These are phyloP conservation scores for Alternaria sp. DNA, from an alignment of 2,329 filamentous ascomycete species.

Conservation along the genomic window DNA sequence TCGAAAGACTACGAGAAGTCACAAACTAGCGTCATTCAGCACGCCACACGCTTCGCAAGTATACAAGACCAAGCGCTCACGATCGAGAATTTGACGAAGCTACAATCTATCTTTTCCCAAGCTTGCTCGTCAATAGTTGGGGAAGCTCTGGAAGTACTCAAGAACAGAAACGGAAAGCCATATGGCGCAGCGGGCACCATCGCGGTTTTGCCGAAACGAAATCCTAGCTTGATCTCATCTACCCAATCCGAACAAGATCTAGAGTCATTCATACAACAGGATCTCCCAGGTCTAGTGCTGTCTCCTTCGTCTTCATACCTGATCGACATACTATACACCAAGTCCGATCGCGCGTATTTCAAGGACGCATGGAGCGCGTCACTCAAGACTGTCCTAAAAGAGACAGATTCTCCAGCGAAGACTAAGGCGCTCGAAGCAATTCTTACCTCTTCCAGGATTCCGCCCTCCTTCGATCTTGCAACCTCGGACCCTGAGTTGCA, in stretches of 20 bases:
- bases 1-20: slow-evolving; percentile 77
- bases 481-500: slow-evolving; percentile 45
- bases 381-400: slow-evolving; percentile 38
- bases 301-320: slow-evolving; percentile 74
- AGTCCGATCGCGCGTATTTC: slow-evolving; percentile 38
- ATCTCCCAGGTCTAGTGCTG: slow-evolving; percentile 65
- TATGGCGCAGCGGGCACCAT: slow-evolving; percentile 68
- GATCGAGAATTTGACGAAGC: slow-evolving; percentile 1
- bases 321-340: slow-evolving; percentile 67
- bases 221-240: slow-evolving; percentile 51
- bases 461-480: slow-evolving; percentile 44
- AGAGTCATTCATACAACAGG: slow-evolving; percentile 58
- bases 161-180: slow-evolving; percentile 66
- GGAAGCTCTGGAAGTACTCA: slow-evolving; percentile 58
- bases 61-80: slow-evolving; percentile 41
- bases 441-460: slow-evolving; percentile 46
- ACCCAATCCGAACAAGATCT: slow-evolving; percentile 52
- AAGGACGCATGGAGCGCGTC: slow-evolving; percentile 38
- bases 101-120: slow-evolving; percentile 35
- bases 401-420: slow-evolving; percentile 34
- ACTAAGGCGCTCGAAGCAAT: slow-evolving; percentile 39
- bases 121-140: slow-evolving; percentile 53
- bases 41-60: slow-evolving; percentile 71
- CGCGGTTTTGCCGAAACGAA: slow-evolving; percentile 58
- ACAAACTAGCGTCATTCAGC: slow-evolving; percentile 70